These are phyloP conservation scores for Komagataea norvegica DNA, from an alignment of 1,139 yeast species.

Conservation along the genomic window DNA sequence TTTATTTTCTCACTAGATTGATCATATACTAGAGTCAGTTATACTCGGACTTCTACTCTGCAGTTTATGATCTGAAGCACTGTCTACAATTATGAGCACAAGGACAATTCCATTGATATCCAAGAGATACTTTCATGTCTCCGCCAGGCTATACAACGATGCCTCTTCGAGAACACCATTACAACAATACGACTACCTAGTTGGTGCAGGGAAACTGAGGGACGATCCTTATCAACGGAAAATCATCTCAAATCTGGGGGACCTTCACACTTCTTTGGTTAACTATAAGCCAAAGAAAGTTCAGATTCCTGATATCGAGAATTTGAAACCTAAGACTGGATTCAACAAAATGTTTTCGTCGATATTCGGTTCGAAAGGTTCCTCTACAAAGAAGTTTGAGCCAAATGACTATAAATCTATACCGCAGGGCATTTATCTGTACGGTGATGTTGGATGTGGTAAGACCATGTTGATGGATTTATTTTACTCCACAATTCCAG, in stretches of 20 bases:
- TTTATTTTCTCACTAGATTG: too few relatives aligned
- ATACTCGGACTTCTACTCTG: too few relatives aligned
- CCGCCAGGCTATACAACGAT: not conserved
- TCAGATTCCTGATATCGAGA: constrained; percentile 17
- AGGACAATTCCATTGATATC: not conserved
- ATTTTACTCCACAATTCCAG: constrained; percentile 78
- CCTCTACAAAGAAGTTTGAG: constrained; percentile 10
- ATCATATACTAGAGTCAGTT: too few relatives aligned
- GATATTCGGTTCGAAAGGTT: constrained; percentile 16
- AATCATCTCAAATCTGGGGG: constrained; percentile 51
- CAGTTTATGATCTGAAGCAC: too few relatives aligned
- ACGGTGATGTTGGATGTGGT: constrained; percentile 98
- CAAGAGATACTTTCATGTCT: constrained; percentile 6
- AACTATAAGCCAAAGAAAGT: constrained; percentile 52
- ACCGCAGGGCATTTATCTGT: constrained; percentile 82
- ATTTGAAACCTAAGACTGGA: constrained; percentile 45
- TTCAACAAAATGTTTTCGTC: constrained; percentile 34
- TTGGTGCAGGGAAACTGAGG: constrained; percentile 45
- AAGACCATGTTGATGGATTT: constrained; percentile 98
- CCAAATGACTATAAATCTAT: constrained; percentile 29
- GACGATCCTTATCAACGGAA: constrained; percentile 66
- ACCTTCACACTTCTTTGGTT: constrained; percentile 44
- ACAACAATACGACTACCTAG: constrained; percentile 55
- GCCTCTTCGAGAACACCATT: constrained; percentile 39
- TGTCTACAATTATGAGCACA: too few relatives aligned